Evolutionary conservation across 2,329 filamentous ascomycete species (phyloP).

Genomic region (Trichoderma citrinoviride): DNA sequence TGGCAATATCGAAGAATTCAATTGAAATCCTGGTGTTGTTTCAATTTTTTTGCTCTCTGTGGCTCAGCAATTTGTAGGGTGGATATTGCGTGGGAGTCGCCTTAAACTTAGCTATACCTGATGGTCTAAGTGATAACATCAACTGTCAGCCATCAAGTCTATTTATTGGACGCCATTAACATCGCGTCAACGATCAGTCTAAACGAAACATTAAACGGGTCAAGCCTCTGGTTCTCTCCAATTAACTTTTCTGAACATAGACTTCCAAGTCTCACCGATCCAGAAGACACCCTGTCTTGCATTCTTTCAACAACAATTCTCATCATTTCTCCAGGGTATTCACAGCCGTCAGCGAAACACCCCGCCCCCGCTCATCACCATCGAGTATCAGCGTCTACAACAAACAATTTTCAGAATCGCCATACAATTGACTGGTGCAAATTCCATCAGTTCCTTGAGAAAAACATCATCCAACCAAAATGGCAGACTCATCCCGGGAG

Average conservation of each 20-base stretch:
- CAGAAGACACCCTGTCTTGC: background rate
- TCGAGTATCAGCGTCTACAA: background rate
- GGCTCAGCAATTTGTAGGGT: too few species aligned
- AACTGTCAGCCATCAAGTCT: too few species aligned
- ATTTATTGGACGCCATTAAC: too few species aligned
- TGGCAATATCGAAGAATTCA: too few species aligned
- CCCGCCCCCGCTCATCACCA: constrained; percentile 11
- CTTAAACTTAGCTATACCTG: too few species aligned
- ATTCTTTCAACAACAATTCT: background rate
- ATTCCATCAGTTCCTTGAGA: background rate
- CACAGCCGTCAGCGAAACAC: background rate
- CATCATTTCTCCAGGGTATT: background rate
- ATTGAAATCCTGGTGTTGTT: too few species aligned
- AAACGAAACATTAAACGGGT: too few species aligned
- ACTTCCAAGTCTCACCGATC: background rate
- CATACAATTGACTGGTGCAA: background rate
- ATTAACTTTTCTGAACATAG: background rate
- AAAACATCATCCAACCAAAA: background rate
- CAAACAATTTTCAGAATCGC: background rate
- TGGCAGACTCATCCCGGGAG: constrained; percentile 21
- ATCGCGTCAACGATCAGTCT: background rate
- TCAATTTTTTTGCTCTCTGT: too few species aligned
- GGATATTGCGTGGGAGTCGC: too few species aligned
- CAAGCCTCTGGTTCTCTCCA: too few species aligned
- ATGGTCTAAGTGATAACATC: too few species aligned